A percentile compares a stretch with the other conserved stretches of the same genome.
Evolutionary conservation across 1,139 yeast genomes (phyloP).

Genomic region (Candida sanyaensis): DNA sequence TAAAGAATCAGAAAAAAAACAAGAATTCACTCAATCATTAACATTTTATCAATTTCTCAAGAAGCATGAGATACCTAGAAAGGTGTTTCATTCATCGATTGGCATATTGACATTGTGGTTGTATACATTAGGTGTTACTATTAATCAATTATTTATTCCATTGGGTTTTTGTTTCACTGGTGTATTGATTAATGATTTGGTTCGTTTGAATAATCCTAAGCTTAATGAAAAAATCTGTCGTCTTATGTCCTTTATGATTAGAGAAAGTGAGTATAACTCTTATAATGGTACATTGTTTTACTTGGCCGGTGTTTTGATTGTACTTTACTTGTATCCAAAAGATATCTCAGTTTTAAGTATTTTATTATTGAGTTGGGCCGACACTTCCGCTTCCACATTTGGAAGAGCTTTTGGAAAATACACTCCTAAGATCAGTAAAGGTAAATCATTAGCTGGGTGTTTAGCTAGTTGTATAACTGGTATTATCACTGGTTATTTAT

Average conservation of each 20-base stretch:
- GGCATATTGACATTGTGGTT: constrained; percentile 78
- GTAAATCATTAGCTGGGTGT: constrained; percentile 88
- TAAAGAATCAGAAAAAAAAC: background rate
- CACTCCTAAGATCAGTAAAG: constrained; percentile 73
- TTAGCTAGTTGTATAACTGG: constrained; percentile 85
- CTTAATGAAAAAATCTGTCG: constrained; percentile 68
- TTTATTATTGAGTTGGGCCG: constrained; percentile 90
- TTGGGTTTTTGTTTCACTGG: constrained; percentile 53
- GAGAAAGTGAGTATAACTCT: constrained; percentile 70
- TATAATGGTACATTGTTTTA: constrained; percentile 89
- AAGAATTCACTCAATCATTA: background rate
- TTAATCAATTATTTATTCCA: constrained; percentile 58
- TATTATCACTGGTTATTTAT: constrained; percentile 56
- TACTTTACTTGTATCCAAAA: constrained; percentile 70
- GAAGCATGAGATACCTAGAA: constrained; percentile 88
- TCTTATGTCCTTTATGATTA: constrained; percentile 75
- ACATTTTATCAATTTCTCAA: constrained; percentile 54
- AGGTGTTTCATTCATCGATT: constrained; percentile 81
- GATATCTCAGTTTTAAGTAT: constrained; percentile 80
- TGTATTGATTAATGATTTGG: constrained; percentile 64
- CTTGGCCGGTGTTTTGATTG: constrained; percentile 71
- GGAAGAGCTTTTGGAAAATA: constrained; percentile 84
- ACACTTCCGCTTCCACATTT: constrained; percentile 93
- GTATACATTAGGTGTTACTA: constrained; percentile 63
- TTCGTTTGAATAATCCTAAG: constrained; percentile 61